Evolutionary conservation across 441 rosid species (phyloP).

Genomic region (Erodium trifolium): DNA sequence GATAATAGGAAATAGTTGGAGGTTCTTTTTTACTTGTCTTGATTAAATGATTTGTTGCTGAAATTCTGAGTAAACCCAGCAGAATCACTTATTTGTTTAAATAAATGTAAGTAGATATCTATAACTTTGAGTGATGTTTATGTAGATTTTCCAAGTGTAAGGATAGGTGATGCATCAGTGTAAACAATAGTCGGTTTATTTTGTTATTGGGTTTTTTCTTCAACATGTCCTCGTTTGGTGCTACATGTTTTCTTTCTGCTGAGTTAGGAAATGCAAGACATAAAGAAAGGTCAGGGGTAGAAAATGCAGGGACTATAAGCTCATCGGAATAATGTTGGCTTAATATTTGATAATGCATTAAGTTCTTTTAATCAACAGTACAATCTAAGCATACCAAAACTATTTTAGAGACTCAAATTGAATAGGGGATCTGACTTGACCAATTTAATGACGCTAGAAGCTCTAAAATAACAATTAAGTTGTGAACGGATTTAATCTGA

Average conservation of each 20-base stretch:
- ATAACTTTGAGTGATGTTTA: not conserved
- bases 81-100: not conserved
- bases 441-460: not conserved
- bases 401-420: not conserved
- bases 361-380: not conserved
- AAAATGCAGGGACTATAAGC: not conserved
- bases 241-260: not conserved
- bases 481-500: constrained; percentile 3
- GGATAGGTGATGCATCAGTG: not conserved
- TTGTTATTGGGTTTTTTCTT: not conserved
- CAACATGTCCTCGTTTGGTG: not conserved
- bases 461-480: not conserved
- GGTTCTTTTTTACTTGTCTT: not conserved
- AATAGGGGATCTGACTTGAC: not conserved
- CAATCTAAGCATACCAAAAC: not conserved
- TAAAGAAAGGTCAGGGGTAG: not conserved
- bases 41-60: not conserved
- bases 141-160: not conserved
- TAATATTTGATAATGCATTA: not conserved
- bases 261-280: constrained; percentile 1
- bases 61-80: not conserved
- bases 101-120: not conserved
- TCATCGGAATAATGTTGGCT: not conserved
- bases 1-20: not conserved
- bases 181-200: not conserved